These are phyloP conservation scores for Fraxinus dipetala DNA, from an alignment of 305 asterid species.

Conservation along the genomic window DNA sequence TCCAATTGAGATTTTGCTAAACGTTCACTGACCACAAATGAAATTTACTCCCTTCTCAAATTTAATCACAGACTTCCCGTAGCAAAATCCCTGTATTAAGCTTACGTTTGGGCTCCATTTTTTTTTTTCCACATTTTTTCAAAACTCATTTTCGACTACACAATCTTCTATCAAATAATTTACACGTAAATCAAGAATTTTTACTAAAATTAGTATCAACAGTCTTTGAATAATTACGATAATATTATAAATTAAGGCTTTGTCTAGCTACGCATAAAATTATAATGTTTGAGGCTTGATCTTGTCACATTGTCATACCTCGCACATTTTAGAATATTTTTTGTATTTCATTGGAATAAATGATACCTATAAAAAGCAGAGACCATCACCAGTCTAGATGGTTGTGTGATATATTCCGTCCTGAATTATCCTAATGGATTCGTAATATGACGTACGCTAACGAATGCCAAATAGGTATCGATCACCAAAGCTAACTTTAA, in stretches of 20 bases:
- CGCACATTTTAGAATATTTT: background rate
- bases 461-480: background rate
- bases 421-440: background rate
- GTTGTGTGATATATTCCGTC: background rate
- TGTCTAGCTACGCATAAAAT: background rate
- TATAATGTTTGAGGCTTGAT: background rate
- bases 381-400: background rate
- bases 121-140: too few relatives aligned
- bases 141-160: too few relatives aligned
- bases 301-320: background rate
- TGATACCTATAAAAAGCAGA: too few relatives aligned
- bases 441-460: background rate
- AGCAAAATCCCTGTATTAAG: too few relatives aligned
- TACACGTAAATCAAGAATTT: too few relatives aligned
- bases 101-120: background rate
- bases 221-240: too few relatives aligned
- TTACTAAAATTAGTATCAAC: too few relatives aligned
- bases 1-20: background rate
- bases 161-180: too few relatives aligned
- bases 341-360: background rate
- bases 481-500: background rate
- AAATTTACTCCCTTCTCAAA: background rate
- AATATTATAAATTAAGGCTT: background rate
- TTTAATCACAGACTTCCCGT: background rate
- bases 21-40: background rate